phyloP scores from a whole-genome alignment of 2,329 filamentous ascomycete species.

The Microdochium paspali region DNA sequence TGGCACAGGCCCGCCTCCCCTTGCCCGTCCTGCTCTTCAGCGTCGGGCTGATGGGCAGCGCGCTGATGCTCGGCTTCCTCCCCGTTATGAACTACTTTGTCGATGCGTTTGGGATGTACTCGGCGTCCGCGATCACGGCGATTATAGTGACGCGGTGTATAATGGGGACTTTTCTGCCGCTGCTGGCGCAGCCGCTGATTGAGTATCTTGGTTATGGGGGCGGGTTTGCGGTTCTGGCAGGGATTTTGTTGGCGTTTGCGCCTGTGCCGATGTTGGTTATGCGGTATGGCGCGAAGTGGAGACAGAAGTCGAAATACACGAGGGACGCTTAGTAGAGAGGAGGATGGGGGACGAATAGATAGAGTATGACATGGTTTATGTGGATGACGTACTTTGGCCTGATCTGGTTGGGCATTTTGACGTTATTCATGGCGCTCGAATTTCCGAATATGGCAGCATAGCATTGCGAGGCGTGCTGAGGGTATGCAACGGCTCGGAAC shows the following conservation, averaged over 20 bases:
- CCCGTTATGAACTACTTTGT: slow-evolving; percentile 47
- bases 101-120: slow-evolving; percentile 45
- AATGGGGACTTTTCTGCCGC: slow-evolving; percentile 46
- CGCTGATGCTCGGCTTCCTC: slow-evolving; percentile 34
- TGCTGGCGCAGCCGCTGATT: slow-evolving; percentile 37
- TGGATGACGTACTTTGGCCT: too few species aligned
- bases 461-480: too few species aligned
- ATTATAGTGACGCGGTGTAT: slow-evolving; percentile 46
- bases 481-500: too few species aligned
- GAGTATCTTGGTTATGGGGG: slow-evolving; percentile 39
- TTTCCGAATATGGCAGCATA: too few species aligned
- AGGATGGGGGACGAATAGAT: not conserved
- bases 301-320: slow-evolving; percentile 40
- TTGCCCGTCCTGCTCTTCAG: slow-evolving; percentile 31
- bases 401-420: too few species aligned
- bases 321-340: slow-evolving; percentile 17
- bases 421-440: too few species aligned
- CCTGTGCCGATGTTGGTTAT: slow-evolving; percentile 41
- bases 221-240: slow-evolving; percentile 36
- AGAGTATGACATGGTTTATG: not conserved
- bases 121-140: slow-evolving; percentile 47
- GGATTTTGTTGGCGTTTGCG: slow-evolving; percentile 28
- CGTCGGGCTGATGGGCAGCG: slow-evolving; percentile 33
- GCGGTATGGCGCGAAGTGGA: slow-evolving; percentile 40
- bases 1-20: slow-evolving; percentile 30